phyloP scores from a whole-genome alignment of 2,329 filamentous ascomycete genomes.

The Penicillium sp. region DNA sequence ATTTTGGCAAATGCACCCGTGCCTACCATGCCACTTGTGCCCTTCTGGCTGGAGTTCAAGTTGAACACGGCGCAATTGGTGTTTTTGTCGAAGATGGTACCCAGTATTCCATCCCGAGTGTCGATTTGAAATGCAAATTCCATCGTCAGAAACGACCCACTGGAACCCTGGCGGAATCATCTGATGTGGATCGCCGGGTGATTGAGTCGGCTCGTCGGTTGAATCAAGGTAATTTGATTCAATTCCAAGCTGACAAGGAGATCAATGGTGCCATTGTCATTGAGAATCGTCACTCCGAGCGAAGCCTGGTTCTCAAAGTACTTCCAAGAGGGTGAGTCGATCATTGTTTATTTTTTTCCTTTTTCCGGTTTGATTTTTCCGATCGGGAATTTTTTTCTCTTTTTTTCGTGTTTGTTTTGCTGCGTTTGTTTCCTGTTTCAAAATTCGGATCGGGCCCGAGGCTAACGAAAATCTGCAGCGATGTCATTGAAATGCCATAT shows the following conservation, averaged over 20 bases:
- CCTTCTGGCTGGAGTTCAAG: slow-evolving; percentile 84
- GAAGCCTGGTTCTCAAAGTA: slow-evolving; percentile 76
- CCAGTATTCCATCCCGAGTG: slow-evolving; percentile 88
- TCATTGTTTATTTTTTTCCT: slow-evolving; percentile 5
- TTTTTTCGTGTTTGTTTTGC: neutral
- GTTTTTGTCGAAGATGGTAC: slow-evolving; percentile 88
- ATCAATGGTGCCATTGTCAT: slow-evolving; percentile 89
- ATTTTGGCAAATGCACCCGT: slow-evolving; percentile 87
- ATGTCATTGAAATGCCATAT: slow-evolving; percentile 64
- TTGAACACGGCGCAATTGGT: slow-evolving; percentile 82
- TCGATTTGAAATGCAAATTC: slow-evolving; percentile 92
- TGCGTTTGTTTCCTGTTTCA: slow-evolving; percentile 1
- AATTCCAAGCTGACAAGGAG: slow-evolving; percentile 81
- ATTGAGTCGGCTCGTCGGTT: slow-evolving; percentile 68
- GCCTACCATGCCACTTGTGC: slow-evolving; percentile 96
- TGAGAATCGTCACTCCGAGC: slow-evolving; percentile 77
- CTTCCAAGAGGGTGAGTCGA: slow-evolving; percentile 76
- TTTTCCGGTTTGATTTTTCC: too few relatives aligned
- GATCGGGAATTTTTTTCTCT: too few relatives aligned
- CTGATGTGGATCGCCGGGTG: slow-evolving; percentile 72
- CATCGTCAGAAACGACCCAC: slow-evolving; percentile 86
- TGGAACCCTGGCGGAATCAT: slow-evolving; percentile 66
- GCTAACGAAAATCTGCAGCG: slow-evolving; percentile 27
- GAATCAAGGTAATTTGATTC: slow-evolving; percentile 74
- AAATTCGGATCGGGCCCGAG: slow-evolving; percentile 5